Conservation (phyloP, 2,329 filamentous ascomycete species). For the Trichoderma hamatum region DNA sequence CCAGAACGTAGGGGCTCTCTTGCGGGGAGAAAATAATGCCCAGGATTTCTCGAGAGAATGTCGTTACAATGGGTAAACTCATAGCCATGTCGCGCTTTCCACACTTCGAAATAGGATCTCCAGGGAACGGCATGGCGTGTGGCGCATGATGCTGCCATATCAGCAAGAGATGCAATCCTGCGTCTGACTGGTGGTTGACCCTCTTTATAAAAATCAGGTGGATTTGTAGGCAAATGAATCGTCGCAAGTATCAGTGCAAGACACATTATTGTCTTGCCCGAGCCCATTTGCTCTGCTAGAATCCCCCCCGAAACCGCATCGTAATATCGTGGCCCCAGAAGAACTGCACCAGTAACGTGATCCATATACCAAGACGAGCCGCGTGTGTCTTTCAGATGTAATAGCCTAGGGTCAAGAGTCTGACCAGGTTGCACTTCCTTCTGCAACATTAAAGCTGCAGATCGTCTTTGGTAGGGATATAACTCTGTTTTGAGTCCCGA, state of each 20-base stretch:
- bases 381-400: slow-evolving; percentile 60
- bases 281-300: slow-evolving; percentile 77
- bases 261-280: slow-evolving; percentile 88
- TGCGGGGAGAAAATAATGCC: slow-evolving; percentile 59
- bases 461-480: slow-evolving; percentile 78
- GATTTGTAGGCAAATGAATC: slow-evolving; percentile 65
- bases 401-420: slow-evolving; percentile 73
- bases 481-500: slow-evolving; percentile 65
- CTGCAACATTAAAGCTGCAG: slow-evolving; percentile 81
- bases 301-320: slow-evolving; percentile 77
- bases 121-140: slow-evolving; percentile 72
- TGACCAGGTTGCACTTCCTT: slow-evolving; percentile 69
- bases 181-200: slow-evolving; percentile 44
- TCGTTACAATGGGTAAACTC: slow-evolving; percentile 58
- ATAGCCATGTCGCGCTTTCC: slow-evolving; percentile 48
- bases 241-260: slow-evolving; percentile 77
- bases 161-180: slow-evolving; percentile 64
- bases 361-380: slow-evolving; percentile 72
- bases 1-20: slow-evolving; percentile 41
- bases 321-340: slow-evolving; percentile 70
- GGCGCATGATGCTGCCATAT: slow-evolving; percentile 75
- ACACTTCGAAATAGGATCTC: slow-evolving; percentile 63
- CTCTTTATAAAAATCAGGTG: slow-evolving; percentile 63
- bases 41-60: slow-evolving; percentile 60
- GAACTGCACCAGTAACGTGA: slow-evolving; percentile 61